phyloP scores from a whole-genome alignment of 2,329 filamentous ascomycete species.

The Coniochaeta sp. region DNA sequence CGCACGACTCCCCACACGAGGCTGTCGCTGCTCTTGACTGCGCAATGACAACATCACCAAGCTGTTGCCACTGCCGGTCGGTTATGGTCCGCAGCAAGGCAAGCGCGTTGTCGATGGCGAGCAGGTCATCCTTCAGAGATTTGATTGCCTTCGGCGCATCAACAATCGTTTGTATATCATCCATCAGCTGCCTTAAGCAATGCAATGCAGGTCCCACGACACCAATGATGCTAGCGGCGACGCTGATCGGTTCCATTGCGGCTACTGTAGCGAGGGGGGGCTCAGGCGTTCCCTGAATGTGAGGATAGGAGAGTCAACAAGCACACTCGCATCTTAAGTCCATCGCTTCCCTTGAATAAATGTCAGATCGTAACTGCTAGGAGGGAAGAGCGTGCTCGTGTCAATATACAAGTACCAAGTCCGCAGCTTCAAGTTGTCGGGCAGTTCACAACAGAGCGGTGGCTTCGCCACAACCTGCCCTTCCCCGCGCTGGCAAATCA shows the following conservation, averaged over 20 bases:
- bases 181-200: constrained; percentile 20
- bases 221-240: constrained; percentile 21
- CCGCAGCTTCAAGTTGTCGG: no score
- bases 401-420: no score
- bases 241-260: constrained; percentile 22
- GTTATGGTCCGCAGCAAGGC: constrained; percentile 19
- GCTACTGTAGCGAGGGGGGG: no score
- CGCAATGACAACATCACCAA: constrained; percentile 18
- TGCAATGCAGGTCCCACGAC: constrained; percentile 22
- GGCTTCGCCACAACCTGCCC: no score
- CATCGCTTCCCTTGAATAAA: no score
- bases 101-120: constrained; percentile 20
- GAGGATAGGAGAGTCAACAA: no score
- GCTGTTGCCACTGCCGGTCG: constrained; percentile 22
- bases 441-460: no score
- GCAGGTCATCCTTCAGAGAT: constrained; percentile 20
- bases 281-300: no score
- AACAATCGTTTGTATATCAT: constrained; percentile 22
- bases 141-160: constrained; percentile 24
- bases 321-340: no score
- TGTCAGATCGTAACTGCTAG: no score
- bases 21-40: constrained; percentile 21
- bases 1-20: constrained; percentile 21
- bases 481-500: no score
- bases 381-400: no score